Evolutionary conservation across 2,329 filamentous ascomycete genomes (phyloP).

Genomic region (Scedosporium dehoogii): DNA sequence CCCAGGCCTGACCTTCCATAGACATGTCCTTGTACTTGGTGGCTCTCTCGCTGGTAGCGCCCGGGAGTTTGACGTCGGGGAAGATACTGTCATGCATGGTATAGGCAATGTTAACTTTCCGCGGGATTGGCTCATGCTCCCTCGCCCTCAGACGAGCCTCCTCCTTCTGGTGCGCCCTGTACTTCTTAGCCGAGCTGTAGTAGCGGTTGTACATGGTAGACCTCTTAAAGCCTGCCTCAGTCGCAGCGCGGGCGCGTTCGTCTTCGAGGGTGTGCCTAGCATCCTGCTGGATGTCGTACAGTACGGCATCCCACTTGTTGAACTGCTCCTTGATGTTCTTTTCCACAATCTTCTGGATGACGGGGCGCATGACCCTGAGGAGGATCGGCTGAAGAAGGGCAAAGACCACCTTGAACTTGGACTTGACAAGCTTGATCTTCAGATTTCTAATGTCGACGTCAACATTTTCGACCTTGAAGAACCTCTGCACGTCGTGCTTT

Average conservation of each 20-base stretch:
- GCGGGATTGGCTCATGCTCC: conserved; percentile 29
- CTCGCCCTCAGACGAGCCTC: conserved; percentile 42
- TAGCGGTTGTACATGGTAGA: conserved; percentile 86
- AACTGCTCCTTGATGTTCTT: conserved; percentile 81
- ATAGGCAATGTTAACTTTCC: conserved; percentile 71
- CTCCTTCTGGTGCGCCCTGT: conserved; percentile 65
- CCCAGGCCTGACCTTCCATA: conserved; percentile 82
- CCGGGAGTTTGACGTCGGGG: conserved; percentile 72
- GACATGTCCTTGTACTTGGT: conserved; percentile 88
- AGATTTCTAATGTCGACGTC: conserved; percentile 73
- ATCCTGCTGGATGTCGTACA: conserved; percentile 73
- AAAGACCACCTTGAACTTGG: conserved; percentile 89
- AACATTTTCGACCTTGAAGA: conserved; percentile 93
- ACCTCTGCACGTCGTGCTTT: conserved; percentile 64
- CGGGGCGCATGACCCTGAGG: conserved; percentile 73
- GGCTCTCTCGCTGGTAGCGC: conserved; percentile 54
- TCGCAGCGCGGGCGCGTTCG: conserved; percentile 38
- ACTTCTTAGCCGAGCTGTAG: conserved; percentile 62
- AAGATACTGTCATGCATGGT: conserved; percentile 85
- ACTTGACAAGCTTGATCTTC: conserved; percentile 85
- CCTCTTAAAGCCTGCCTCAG: conserved; percentile 56
- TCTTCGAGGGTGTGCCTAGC: conserved; percentile 63
- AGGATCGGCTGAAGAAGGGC: conserved; percentile 76
- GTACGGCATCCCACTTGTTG: conserved; percentile 59
- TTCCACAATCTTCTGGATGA: conserved; percentile 78